Evolutionary conservation across 2,329 filamentous ascomycete species (phyloP), one percentile per base, ranked within the genome.

Genomic region (Colletotrichum camelliae): DNA sequence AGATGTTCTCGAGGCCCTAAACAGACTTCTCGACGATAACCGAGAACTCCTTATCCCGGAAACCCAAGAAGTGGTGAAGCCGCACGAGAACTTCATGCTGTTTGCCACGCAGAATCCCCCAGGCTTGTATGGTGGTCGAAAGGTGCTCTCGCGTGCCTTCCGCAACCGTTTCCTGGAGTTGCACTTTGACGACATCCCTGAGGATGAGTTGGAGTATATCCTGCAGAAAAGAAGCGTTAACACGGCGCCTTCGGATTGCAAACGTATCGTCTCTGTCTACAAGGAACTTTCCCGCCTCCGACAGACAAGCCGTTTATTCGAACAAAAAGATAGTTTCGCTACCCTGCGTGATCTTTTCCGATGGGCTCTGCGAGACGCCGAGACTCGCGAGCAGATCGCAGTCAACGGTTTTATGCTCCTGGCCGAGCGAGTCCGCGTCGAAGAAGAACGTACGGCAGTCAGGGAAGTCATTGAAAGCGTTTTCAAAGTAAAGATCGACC

Each of bases 81-180:
- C 97, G 0, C 96, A 99, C 79, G 93, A 95, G 35, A 96, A 97
- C 80, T 99, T 99, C 83, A 98, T 98, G 92, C 91, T 99, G 0
- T 99, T 99, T 81, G 97, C 97, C 2, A 99, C 97, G 0, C 97
- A 99, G 82, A 99, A 99, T 79, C 97, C 97, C 1, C 94, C 97
- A 27, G 97, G 97, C 43, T 87, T 99, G 1, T 99, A 99, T 80
- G 97, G 97, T 74, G 97, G 97, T 18, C 91, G 97, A 80, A 99
- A 99, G 82, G 93, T 95, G 1, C 88, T 99, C 9, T 98, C 97
- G 2, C 91, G 97, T 57, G 97, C 97, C 2, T 99, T 99, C 85
- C 93, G 97, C 70, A 99, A 99, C 83, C 92, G 97, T 81, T 99
- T 99, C 81, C 89, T 99, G 5, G 97, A 99, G 84, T 88, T 99